These are phyloP conservation scores for Coccomyxa subellipsoidea DNA, from an alignment of 163 green algal genomes.

Conservation along the genomic window DNA sequence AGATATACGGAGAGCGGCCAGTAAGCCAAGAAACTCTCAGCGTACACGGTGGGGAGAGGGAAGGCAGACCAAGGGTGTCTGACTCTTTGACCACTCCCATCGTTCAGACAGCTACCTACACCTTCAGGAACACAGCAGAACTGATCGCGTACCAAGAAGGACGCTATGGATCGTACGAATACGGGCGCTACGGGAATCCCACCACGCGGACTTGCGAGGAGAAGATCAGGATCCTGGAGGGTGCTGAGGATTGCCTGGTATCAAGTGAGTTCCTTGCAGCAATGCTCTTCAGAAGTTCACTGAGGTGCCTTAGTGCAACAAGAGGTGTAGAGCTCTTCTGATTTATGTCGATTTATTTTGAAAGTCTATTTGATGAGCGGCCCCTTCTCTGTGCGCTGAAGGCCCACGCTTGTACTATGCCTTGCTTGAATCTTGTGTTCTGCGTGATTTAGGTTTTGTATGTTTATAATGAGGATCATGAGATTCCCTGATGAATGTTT, in stretches of 20 bases:
- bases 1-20: not conserved
- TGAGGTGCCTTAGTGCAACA: no score
- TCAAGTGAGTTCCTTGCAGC: constrained; percentile 32
- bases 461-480: no score
- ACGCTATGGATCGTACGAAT: constrained; percentile 89
- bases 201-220: constrained; percentile 86
- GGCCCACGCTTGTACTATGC: no score
- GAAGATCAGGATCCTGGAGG: constrained; percentile 94
- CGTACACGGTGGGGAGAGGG: constrained; percentile 73
- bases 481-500: no score
- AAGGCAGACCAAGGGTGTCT: constrained; percentile 57
- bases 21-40: constrained; percentile 37
- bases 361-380: no score
- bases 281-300: no score
- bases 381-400: no score
- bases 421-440: no score
- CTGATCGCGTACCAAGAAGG: constrained; percentile 98
- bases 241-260: constrained; percentile 93
- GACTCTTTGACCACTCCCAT: constrained; percentile 98
- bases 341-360: no score
- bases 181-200: constrained; percentile 97
- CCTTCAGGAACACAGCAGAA: constrained; percentile 88
- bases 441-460: no score
- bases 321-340: no score
- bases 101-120: constrained; percentile 96